phyloP scores from a whole-genome alignment of 164 flowering plant genomes.

The Tinospora cordifolia region DNA sequence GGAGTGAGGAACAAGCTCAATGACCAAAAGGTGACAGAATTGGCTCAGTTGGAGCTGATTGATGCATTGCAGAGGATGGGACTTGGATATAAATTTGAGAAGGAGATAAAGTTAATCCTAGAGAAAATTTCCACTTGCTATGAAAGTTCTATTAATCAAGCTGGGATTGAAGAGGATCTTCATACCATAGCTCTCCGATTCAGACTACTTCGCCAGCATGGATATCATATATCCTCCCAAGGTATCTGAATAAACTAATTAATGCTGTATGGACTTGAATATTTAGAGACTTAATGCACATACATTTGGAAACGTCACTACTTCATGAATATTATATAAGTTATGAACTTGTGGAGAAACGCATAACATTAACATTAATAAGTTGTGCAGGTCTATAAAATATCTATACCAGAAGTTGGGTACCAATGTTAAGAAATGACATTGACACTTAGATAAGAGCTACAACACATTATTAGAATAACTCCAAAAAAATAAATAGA shows the following conservation, averaged over 20 bases:
- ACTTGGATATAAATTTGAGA: background rate
- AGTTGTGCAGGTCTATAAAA: too few relatives aligned
- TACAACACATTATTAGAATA: too few relatives aligned
- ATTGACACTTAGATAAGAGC: too few relatives aligned
- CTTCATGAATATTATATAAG: too few relatives aligned
- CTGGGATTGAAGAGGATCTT: background rate
- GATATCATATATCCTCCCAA: slow-evolving; percentile 1
- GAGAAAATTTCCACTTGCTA: background rate
- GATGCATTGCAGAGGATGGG: background rate
- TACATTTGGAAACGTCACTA: too few relatives aligned
- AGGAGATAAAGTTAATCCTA: background rate
- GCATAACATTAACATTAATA: too few relatives aligned
- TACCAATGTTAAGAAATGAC: too few relatives aligned
- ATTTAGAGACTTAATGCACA: too few relatives aligned
- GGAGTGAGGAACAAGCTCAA: background rate
- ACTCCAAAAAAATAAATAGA: too few relatives aligned
- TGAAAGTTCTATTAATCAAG: background rate
- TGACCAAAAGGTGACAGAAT: background rate
- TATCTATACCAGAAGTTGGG: too few relatives aligned
- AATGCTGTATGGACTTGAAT: too few relatives aligned
- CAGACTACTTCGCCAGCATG: slow-evolving; percentile 1
- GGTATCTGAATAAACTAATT: slow-evolving; percentile 1
- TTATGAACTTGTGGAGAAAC: too few relatives aligned
- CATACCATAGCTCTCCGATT: background rate
- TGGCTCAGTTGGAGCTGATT: background rate